A percentile compares a stretch with the other conserved stretches of the same genome.
Conservation (phyloP, 306 rosid genomes). For the Sphenostylis stenocarpa region DNA sequence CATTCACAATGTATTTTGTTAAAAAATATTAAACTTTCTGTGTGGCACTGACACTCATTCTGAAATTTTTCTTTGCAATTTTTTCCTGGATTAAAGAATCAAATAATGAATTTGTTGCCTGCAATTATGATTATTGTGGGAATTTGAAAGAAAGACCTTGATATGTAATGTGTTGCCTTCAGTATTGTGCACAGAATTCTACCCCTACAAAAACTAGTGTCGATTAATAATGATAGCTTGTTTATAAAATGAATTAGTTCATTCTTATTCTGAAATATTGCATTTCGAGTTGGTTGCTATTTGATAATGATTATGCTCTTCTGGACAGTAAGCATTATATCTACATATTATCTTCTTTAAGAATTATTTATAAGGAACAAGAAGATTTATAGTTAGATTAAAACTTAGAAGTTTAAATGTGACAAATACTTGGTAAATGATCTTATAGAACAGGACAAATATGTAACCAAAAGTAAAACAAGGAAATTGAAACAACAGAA, state of each 20-base stretch:
- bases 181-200: background rate
- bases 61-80: conserved; percentile 19
- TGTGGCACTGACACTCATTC: conserved; percentile 24
- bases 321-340: background rate
- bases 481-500: conserved; percentile 37
- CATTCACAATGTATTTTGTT: background rate
- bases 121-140: background rate
- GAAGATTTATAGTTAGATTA: background rate
- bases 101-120: conserved; percentile 15
- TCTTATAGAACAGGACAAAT: conserved; percentile 26
- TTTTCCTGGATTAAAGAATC: background rate
- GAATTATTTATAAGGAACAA: background rate
- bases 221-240: background rate
- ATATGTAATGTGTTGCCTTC: background rate
- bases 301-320: background rate
- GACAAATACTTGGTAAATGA: conserved; percentile 20
- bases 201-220: background rate
- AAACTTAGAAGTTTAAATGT: background rate
- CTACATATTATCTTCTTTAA: background rate
- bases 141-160: background rate
- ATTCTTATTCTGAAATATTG: background rate
- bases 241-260: background rate
- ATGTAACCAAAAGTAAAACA: conserved; percentile 32
- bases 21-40: conserved; percentile 6
- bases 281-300: background rate